Percentiles rank a stretch among this genome's conserved stretches.
phyloP scores from a whole-genome alignment of 1,284 basidiomycete genomes.

The Melampsora medusae region DNA sequence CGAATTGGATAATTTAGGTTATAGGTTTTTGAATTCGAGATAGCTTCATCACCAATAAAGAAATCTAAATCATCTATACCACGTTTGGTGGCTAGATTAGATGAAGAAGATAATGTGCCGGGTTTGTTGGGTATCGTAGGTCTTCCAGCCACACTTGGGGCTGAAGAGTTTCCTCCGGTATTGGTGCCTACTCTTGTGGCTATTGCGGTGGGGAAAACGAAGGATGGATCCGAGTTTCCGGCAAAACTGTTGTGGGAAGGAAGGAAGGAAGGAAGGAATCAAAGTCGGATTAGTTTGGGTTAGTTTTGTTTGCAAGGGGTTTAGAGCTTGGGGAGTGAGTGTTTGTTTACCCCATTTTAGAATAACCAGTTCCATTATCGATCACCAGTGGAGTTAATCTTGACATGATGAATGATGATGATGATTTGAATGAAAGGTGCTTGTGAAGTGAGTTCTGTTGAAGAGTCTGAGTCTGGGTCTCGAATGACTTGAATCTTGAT shows the following conservation, averaged over 20 bases:
- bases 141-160: slow-evolving; percentile 50
- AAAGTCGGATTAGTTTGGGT: no score
- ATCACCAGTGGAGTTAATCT: slow-evolving; percentile 84
- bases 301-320: no score
- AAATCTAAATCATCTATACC: slow-evolving; percentile 99
- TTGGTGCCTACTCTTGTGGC: slow-evolving; percentile 51
- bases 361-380: slow-evolving; percentile 96
- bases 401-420: slow-evolving; percentile 14
- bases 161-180: slow-evolving; percentile 46
- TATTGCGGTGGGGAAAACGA: slow-evolving; percentile 58
- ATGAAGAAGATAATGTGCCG: slow-evolving; percentile 55
- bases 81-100: slow-evolving; percentile 89
- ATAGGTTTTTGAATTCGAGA: slow-evolving; percentile 70
- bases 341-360: slow-evolving; percentile 79
- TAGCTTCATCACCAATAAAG: slow-evolving; percentile 97
- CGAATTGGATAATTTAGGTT: slow-evolving; percentile 94
- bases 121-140: slow-evolving; percentile 80
- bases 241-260: slow-evolving; percentile 68
- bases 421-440: no score
- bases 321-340: neutral
- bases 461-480: no score
- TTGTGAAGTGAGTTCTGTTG: no score
- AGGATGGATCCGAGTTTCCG: slow-evolving; percentile 97
- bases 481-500: no score
- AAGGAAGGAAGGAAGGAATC: no score